Evolutionary conservation across 495 filamentous ascomycete species (phyloP).

Genomic region (Aspergillus diversus): DNA sequence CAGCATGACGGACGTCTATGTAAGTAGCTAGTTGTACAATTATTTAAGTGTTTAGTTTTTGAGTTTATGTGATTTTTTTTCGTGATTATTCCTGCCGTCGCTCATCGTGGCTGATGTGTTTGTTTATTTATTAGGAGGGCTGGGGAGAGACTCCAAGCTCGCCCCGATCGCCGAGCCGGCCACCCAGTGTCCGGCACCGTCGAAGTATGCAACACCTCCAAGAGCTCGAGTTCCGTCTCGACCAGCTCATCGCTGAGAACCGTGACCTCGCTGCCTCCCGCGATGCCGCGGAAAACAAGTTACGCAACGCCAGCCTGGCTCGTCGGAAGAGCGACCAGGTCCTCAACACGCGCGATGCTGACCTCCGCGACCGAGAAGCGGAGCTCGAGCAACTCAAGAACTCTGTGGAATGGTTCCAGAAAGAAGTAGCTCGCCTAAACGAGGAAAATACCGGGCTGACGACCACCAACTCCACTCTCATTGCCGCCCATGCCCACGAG

Average conservation of each 20-base stretch:
- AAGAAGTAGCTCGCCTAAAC: slow-evolving; percentile 73
- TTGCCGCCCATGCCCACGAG: slow-evolving; percentile 67
- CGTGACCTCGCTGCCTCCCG: slow-evolving; percentile 73
- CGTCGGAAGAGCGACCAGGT: slow-evolving; percentile 59
- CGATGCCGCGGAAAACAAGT: slow-evolving; percentile 63
- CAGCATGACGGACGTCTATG: slow-evolving; percentile 92
- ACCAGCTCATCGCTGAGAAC: slow-evolving; percentile 82
- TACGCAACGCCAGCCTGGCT: slow-evolving; percentile 60
- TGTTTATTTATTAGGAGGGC: slow-evolving; percentile 68
- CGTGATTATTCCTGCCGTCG: slow-evolving; percentile 20
- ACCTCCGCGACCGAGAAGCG: slow-evolving; percentile 64
- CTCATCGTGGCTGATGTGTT: slow-evolving; percentile 12
- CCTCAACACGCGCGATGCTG: slow-evolving; percentile 56
- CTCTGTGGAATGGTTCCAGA: slow-evolving; percentile 75
- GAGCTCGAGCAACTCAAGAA: slow-evolving; percentile 80
- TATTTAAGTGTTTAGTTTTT: slow-evolving; percentile 13
- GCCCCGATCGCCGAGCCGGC: slow-evolving; percentile 90
- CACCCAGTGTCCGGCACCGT: slow-evolving; percentile 91
- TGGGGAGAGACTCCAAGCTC: slow-evolving; percentile 91
- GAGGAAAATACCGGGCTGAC: slow-evolving; percentile 74
- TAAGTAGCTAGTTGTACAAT: slow-evolving; percentile 57
- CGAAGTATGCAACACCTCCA: slow-evolving; percentile 92
- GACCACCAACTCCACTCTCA: slow-evolving; percentile 68
- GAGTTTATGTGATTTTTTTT: slow-evolving; percentile 26
- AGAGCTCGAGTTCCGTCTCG: slow-evolving; percentile 76